Percentiles rank a stretch among this genome's conserved stretches.
phyloP scores from a whole-genome alignment of 140 eudicot genomes.

The Stevia rebaudiana region DNA sequence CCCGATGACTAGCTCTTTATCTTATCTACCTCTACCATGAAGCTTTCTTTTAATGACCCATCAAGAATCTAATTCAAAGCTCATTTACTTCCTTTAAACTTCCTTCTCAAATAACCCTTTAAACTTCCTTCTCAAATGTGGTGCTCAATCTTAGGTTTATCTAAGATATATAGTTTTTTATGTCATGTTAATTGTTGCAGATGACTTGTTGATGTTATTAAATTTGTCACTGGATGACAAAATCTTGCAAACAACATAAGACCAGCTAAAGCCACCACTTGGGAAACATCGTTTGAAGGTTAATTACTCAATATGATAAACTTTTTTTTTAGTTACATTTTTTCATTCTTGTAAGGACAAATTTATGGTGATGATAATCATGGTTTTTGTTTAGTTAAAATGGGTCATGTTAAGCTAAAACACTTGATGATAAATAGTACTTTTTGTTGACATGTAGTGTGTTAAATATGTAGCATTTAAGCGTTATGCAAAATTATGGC shows the following conservation, averaged over 20 bases:
- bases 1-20: too few species aligned
- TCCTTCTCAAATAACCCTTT: too few species aligned
- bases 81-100: too few species aligned
- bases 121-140: too few species aligned
- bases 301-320: conserved; percentile 6
- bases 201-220: conserved; percentile 63
- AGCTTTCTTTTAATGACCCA: too few species aligned
- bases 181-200: conserved; percentile 31
- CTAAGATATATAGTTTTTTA: background rate
- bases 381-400: background rate
- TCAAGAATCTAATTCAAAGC: too few species aligned
- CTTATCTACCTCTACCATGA: too few species aligned
- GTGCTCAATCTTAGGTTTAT: background rate
- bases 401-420: background rate
- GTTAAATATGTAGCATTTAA: too few species aligned
- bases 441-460: too few species aligned
- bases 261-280: conserved; percentile 88
- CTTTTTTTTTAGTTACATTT: conserved; percentile 9
- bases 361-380: background rate
- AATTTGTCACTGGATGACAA: conserved; percentile 76
- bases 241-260: conserved; percentile 78
- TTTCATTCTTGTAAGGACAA: background rate
- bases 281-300: conserved; percentile 98
- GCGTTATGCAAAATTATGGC: too few species aligned
- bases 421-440: background rate